Base-by-base conservation (phyloP, 805 yeast genomes). In the Cyberlindnera maclurae region DNA sequence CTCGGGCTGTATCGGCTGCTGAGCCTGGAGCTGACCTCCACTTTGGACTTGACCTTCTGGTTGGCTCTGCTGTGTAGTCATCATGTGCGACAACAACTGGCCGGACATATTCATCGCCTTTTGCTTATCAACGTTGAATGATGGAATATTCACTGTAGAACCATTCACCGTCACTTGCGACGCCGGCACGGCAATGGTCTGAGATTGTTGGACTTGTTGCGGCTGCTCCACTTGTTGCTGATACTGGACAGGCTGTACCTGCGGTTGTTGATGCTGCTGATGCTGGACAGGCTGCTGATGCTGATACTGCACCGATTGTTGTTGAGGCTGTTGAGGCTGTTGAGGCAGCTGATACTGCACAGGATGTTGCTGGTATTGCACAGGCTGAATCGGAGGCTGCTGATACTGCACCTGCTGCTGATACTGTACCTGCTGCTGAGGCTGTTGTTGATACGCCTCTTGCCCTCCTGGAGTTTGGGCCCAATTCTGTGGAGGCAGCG, bases 51-150 rank as follows among this genome's bases (percentile, higher is more conserved):
- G 33, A 6, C 29, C 33, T 10, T 17, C 15, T 6, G 26, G 20
- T 13, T 29, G 24, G 6, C 28, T 15, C 31, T 29, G 33, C 7
- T 37, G 35, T 26, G 20, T 5, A 6, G 37, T 38, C 5, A 40
- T 4, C 37, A 45, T 20, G 2, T 39, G 41, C 28, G 37, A 34
- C 16, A 46, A 36, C 18, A 44, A 31, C 28, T 36, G 45, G 13
- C 43, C 42, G 11, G 48, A 42, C 18, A 44, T 15, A 31, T 36
- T 46, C 22, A 37, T 26, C 2, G 50, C 47, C 34, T 43, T 38
- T 26, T 46, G 39, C 33, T 42, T 46, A 26, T 44, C 44, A 16
- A 46, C 45, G 12, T 36, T 38, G 36, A 40, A 39, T 4, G 48
- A 31, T 5, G 50, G 48, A 3, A 46, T 27, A 15, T 46, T 42